These are phyloP conservation scores for Ensete ventricosum DNA, from an alignment of 176 grass and related monocot genomes.

Conservation along the genomic window DNA sequence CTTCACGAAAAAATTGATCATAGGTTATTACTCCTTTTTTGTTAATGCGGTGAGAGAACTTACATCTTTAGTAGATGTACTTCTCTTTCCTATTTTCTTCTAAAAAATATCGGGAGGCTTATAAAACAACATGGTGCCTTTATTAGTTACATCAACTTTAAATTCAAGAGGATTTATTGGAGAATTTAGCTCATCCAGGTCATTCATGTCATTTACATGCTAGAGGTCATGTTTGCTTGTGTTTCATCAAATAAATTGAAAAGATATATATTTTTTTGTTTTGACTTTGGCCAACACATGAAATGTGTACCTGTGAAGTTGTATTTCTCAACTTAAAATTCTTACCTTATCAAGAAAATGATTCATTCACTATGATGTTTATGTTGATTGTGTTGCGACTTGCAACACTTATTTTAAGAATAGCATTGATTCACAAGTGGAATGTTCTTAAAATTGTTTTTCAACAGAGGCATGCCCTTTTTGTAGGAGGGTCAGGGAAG, in stretches of 20 bases:
- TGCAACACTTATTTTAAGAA: neutral
- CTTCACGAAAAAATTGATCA: neutral
- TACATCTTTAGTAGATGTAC: neutral
- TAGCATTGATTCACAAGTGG: constrained; percentile 13
- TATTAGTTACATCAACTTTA: neutral
- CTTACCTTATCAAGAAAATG: no score
- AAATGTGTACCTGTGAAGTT: no score
- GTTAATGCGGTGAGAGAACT: neutral
- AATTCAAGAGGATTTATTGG: neutral
- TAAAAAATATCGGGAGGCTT: neutral
- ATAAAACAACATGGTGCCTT: neutral
- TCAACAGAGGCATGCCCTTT: constrained; percentile 92
- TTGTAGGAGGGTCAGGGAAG: constrained; percentile 90
- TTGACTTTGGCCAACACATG: no score
- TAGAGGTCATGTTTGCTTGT: neutral
- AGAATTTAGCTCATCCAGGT: neutral
- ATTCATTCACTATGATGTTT: no score
- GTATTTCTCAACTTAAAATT: no score
- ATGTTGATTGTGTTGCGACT: no score
- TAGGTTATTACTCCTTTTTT: neutral
- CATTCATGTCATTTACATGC: neutral
- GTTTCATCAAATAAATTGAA: neutral
- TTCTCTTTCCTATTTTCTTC: neutral
- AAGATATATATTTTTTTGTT: no score
- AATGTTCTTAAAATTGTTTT: constrained; percentile 12